phyloP scores from a whole-genome alignment of 371 early-diverging fungal species.

The Apophysomyces elegans region DNA sequence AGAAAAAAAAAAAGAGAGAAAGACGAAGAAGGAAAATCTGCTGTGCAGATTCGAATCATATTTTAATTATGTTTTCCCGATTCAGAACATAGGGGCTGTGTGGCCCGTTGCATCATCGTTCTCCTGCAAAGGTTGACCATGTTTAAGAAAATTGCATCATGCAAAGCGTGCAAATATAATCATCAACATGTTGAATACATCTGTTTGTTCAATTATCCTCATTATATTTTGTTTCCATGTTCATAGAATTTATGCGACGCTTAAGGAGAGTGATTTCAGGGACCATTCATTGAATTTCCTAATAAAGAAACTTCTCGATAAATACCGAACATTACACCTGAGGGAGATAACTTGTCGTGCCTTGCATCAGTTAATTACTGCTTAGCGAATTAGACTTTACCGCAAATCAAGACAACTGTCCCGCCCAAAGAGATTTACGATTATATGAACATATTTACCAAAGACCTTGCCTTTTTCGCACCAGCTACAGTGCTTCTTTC shows the following conservation, averaged over 20 bases:
- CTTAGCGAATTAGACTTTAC: too few species aligned
- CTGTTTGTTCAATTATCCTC: background rate
- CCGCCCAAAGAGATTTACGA: too few species aligned
- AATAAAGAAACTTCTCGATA: background rate
- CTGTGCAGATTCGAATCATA: background rate
- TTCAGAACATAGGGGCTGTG: conserved; percentile 9
- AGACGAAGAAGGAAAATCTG: background rate
- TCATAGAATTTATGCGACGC: background rate
- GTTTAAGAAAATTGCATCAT: too few species aligned
- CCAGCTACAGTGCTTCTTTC: too few species aligned
- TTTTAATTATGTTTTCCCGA: conserved; percentile 4
- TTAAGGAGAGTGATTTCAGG: conserved; percentile 2
- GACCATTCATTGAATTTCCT: background rate
- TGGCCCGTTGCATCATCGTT: background rate
- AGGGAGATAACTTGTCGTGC: too few species aligned
- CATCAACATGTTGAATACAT: background rate
- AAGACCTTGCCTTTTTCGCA: too few species aligned
- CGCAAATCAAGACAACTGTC: too few species aligned
- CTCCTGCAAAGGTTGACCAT: background rate
- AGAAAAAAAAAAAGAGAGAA: background rate
- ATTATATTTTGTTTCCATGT: background rate
- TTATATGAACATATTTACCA: too few species aligned
- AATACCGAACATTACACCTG: too few species aligned
- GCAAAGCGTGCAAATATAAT: too few species aligned
- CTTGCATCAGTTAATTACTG: too few species aligned